These are phyloP conservation scores for Ophiocordyceps camponoti-leonardi DNA, from an alignment of 2,329 filamentous ascomycete genomes.

Conservation along the genomic window DNA sequence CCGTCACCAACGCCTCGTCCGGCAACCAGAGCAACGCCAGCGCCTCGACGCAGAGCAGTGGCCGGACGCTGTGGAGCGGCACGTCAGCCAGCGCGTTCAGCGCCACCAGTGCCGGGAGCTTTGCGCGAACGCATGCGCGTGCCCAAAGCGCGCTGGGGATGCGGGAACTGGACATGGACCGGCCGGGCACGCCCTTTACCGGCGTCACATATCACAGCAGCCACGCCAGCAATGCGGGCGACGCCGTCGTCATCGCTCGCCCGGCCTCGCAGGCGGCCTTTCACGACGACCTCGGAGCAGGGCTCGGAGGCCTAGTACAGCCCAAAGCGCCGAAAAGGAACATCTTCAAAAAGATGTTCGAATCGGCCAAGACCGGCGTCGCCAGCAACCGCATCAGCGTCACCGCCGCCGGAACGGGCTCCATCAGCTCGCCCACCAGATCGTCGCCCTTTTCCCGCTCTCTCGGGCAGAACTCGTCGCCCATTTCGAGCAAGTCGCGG, in stretches of 20 bases:
- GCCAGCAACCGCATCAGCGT: constrained; percentile 80
- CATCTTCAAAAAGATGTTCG: constrained; percentile 91
- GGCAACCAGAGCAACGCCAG: constrained; percentile 57
- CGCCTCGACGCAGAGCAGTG: constrained; percentile 59
- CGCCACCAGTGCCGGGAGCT: constrained; percentile 85
- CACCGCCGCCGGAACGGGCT: constrained; percentile 28
- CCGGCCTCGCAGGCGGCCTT: constrained; percentile 51
- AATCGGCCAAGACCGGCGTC: constrained; percentile 84
- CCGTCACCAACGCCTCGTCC: constrained; percentile 59
- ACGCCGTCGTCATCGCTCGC: constrained; percentile 19
- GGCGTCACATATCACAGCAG: constrained; percentile 85
- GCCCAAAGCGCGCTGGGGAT: constrained; percentile 49
- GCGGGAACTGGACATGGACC: constrained; percentile 34
- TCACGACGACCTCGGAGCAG: constrained; percentile 45
- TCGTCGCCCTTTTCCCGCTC: constrained; percentile 25
- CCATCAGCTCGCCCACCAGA: constrained; percentile 25
- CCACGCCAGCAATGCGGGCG: constrained; percentile 42
- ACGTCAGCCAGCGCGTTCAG: constrained; percentile 81
- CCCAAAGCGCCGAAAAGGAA: constrained; percentile 71
- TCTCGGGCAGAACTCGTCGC: constrained; percentile 18
- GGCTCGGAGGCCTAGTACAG: constrained; percentile 60
- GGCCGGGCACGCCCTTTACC: constrained; percentile 49
- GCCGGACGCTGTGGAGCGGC: constrained; percentile 85
- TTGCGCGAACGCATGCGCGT: constrained; percentile 57
- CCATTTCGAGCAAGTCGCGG: constrained; percentile 23